Conservation (phyloP, 2,329 filamentous ascomycete genomes). For the Phyllosticta citrichinensis region DNA sequence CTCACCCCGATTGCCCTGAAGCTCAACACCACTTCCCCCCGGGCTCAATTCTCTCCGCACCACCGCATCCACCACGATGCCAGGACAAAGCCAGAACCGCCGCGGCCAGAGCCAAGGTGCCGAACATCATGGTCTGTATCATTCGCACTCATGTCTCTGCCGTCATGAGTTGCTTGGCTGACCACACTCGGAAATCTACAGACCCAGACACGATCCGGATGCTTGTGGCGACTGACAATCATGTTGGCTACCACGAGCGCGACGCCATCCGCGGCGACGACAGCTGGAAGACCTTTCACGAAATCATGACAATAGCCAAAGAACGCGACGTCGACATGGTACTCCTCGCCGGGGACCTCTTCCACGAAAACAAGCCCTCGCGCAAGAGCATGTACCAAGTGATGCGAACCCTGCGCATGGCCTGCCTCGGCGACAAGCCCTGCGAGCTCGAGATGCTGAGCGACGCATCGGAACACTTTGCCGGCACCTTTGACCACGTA, state of each 20-base stretch:
- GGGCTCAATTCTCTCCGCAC: background rate
- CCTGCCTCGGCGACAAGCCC: conserved; percentile 89
- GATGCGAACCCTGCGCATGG: conserved; percentile 86
- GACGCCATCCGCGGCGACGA: conserved; percentile 93
- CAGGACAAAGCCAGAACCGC: background rate
- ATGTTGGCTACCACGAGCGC: conserved; percentile 93
- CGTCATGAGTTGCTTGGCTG: background rate
- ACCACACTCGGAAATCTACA: background rate
- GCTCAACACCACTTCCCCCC: background rate
- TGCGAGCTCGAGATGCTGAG: conserved; percentile 92
- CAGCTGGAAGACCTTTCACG: conserved; percentile 93
- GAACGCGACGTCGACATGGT: conserved; percentile 96
- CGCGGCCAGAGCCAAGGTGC: background rate
- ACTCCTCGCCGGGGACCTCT: conserved; percentile 84
- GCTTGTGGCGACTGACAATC: conserved; percentile 88
- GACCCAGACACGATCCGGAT: conserved; percentile 81
- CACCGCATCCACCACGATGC: background rate
- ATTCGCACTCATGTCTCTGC: background rate
- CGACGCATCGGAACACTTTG: conserved; percentile 81
- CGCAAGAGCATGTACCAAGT: conserved; percentile 95
- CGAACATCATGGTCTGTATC: background rate
- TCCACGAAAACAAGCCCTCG: conserved; percentile 96
- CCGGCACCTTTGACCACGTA: conserved; percentile 71
- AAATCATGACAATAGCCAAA: conserved; percentile 82
- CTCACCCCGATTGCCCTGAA: background rate